Evolutionary conservation across 345 rosid species (phyloP).

Genomic region (Pistacia atlantica): DNA sequence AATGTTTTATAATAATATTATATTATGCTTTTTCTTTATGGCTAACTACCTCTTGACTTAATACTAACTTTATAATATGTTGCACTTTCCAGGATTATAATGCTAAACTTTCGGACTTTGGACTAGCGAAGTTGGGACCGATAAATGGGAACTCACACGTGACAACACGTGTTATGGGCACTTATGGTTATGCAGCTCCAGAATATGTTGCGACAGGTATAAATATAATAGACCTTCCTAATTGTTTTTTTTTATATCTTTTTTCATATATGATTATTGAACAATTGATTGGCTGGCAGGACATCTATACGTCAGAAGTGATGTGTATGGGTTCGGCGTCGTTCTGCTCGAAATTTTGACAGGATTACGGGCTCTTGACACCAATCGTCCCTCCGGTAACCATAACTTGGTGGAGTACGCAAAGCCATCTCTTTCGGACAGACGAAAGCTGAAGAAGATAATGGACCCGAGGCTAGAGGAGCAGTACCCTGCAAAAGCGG

Average conservation of each 20-base stretch:
- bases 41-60: too few species aligned
- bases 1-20: too few species aligned
- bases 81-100: slow-evolving; percentile 45
- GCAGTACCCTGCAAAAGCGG: slow-evolving; percentile 54
- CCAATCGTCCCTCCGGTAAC: slow-evolving; percentile 44
- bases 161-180: slow-evolving; percentile 74
- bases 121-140: slow-evolving; percentile 79
- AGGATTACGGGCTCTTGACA: slow-evolving; percentile 66
- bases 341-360: slow-evolving; percentile 77
- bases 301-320: slow-evolving; percentile 79
- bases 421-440: slow-evolving; percentile 43
- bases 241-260: too few species aligned
- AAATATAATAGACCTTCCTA: too few species aligned
- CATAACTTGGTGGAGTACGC: slow-evolving; percentile 67
- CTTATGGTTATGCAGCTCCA: slow-evolving; percentile 87
- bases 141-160: slow-evolving; percentile 66
- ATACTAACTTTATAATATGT: too few species aligned
- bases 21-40: too few species aligned
- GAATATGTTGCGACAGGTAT: slow-evolving; percentile 83
- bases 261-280: too few species aligned
- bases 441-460: slow-evolving; percentile 59
- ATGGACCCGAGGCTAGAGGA: slow-evolving; percentile 69
- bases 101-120: slow-evolving; percentile 88
- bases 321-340: slow-evolving; percentile 87
- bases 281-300: slow-evolving; percentile 35